Percentiles rank a stretch among this genome's conserved stretches.
Conservation (phyloP, 495 filamentous ascomycete species). For the Hypomontagnella submonticulosa region DNA sequence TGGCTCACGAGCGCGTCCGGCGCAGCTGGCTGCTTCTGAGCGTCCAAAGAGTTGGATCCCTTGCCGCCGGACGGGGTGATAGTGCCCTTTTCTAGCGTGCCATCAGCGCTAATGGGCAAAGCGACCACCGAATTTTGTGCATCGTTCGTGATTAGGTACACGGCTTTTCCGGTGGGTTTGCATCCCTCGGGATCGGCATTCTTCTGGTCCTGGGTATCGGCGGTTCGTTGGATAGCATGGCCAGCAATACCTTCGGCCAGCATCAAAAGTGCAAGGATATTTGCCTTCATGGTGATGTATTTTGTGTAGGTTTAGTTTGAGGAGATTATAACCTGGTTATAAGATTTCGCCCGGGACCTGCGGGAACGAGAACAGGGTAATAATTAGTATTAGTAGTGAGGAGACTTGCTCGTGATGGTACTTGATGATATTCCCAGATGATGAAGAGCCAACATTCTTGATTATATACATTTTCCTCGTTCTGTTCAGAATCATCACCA, state of each 20-base stretch:
- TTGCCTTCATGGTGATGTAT: slow-evolving; percentile 30
- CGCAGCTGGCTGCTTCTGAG: slow-evolving; percentile 48
- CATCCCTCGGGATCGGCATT: slow-evolving; percentile 4
- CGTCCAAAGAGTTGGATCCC: slow-evolving; percentile 51
- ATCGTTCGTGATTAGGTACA: slow-evolving; percentile 65
- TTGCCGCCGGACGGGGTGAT: slow-evolving; percentile 53
- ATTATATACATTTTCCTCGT: slow-evolving; percentile 29
- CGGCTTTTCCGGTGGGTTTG: slow-evolving; percentile 51
- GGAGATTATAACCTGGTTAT: neutral
- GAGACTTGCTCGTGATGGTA: slow-evolving; percentile 12
- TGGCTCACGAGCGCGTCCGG: slow-evolving; percentile 67
- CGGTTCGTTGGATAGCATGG: slow-evolving; percentile 25
- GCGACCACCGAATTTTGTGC: slow-evolving; percentile 59
- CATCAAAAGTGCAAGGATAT: slow-evolving; percentile 15
- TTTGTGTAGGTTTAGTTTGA: neutral
- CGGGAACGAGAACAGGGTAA: no score
- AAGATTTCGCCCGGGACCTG: slow-evolving; percentile 1
- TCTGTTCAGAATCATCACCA: neutral
- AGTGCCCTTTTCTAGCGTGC: slow-evolving; percentile 53
- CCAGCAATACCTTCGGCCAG: slow-evolving; percentile 31
- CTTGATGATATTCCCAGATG: slow-evolving; percentile 2
- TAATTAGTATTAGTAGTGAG: slow-evolving; percentile 1
- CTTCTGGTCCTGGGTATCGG: slow-evolving; percentile 30
- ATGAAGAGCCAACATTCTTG: slow-evolving; percentile 5
- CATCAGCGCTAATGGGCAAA: slow-evolving; percentile 56